Evolutionary conservation across 352 stramenopile species (phyloP), one percentile per base, ranked within the genome.

Genomic region (Pythium volutum): DNA sequence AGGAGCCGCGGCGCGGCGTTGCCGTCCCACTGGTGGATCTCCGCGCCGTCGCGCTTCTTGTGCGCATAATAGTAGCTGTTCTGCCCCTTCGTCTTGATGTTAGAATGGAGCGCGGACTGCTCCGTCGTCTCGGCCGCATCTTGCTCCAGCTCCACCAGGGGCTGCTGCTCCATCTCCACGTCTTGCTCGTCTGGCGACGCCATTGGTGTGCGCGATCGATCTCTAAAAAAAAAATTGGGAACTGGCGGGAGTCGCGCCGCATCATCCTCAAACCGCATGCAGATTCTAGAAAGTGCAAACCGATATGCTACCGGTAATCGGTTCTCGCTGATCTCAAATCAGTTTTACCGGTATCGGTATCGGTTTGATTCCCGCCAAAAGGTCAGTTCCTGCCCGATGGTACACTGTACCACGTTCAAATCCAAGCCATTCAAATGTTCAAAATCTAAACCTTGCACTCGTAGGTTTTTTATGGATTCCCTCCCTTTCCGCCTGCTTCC

Each of bases 21-120:
- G 46, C 83, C 83, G 68, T 95, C 83, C 83, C 85, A 95, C 67
- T 89, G 70, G 62, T 93, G 81, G 48, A 92, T 76, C 60, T 93
- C 80, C 18, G 87, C 85, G 53, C 86, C 61, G 20, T 91, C 70
- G 56, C 85, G 85, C 74, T 82, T 83, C 75, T 93, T 91, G 71
- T 95, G 85, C 22, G 85, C 85, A 59, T 95, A 95, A 62, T 95
- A 95, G 69, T 95, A 95, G 68, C 79, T 90, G 73, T 95, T 95
- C 45, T 77, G 74, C 25, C 83, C 85, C 69, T 92, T 93, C 27
- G 52, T 79, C 64, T 84, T 85, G 67, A 95, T 95, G 64, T 95
- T 95, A 25, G 64, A 75, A 43, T 95, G 82, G 56, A 94, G 68
- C 39, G 83, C 85, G 50, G 85, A 95, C 43, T 57, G 49, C 6